Evolutionary conservation across 305 asterid genomes (phyloP), one percentile per base, ranked within the genome.

Genomic region (Fraxinus paxiana): DNA sequence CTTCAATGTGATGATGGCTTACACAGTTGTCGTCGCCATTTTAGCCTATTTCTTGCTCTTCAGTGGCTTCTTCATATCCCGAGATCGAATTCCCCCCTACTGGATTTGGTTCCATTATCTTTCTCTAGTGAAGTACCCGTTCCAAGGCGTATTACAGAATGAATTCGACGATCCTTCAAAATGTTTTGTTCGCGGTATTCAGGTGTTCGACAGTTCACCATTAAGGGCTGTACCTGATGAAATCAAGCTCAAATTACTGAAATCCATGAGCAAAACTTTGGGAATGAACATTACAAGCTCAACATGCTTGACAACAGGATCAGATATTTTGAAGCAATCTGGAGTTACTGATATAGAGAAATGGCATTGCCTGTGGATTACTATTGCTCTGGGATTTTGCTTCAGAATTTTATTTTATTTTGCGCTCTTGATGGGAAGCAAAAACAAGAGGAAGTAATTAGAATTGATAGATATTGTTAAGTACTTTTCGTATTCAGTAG

Each of bases 61-160:
- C 82, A 88, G 92, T 35, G 94, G 92, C 18, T 78, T 89, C 54
- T 89, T 91, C 85, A 87, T 91, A 24, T 72, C 85, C 0, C 41
- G 91, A 4, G 91, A 87, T 22, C 84, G 92, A 15, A 91, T 91
- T 26, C 93, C 93, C 0, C n/a, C 80, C 0, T 91, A 91, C 37
- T 91, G 93, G 95, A 70, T 91, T 1, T 91, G 95, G 95, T 89
- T 91, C 91, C 95, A 89, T 41, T 91, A 91, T 51, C 67, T 77
- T 3, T 91, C 93, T 0, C 77, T 91, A 7, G 92, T 91, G 77
- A 91, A 89, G 78, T 91, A 91, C 77, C 95, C 95, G 0, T 91
- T 87, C 79, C 88, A 91, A 28, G 95, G 90, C 0, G 93, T 91
- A 75, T 75, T 91, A 80, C 93, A 87, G 84, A 91, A 89, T 74